phyloP scores from a whole-genome alignment of 352 stramenopile genomes.

The Phytophthora aleatoria region DNA sequence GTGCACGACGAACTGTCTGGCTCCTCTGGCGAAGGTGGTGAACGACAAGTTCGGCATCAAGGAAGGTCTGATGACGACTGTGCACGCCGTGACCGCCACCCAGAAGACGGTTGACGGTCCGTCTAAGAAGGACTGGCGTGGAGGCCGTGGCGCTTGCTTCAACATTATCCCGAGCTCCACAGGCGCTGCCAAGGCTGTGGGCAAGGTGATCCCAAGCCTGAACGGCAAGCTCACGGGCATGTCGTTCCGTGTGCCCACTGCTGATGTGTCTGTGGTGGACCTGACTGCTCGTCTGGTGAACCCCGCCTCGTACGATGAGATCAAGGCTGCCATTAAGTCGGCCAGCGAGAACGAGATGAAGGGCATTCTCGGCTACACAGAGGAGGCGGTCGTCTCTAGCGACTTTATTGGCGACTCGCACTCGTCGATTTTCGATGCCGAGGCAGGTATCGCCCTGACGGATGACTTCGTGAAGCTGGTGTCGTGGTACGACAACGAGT shows the following conservation, averaged over 20 bases:
- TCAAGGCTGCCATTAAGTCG: constrained; percentile 96
- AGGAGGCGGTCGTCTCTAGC: constrained; percentile 96
- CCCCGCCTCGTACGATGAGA: constrained; percentile 97
- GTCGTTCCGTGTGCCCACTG: constrained; percentile 91
- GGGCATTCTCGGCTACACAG: constrained; percentile 98
- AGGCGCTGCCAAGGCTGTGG: constrained; percentile 98
- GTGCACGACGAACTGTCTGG: constrained; percentile 99
- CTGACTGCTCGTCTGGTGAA: constrained; percentile 85
- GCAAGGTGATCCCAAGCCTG: constrained; percentile 96
- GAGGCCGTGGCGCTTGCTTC: constrained; percentile 95
- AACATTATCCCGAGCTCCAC: constrained; percentile 99
- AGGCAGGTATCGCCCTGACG: constrained; percentile 97
- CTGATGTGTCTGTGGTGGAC: constrained; percentile 91
- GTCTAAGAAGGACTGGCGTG: constrained; percentile 98
- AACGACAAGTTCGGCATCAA: constrained; percentile 99
- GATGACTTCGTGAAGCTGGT: constrained; percentile 99
- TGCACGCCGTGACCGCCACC: constrained; percentile 98
- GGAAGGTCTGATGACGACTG: constrained; percentile 98
- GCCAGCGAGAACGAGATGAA: constrained; percentile 95
- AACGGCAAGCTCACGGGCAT: constrained; percentile 94
- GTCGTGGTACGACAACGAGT: constrained; percentile 99
- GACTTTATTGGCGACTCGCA: constrained; percentile 97
- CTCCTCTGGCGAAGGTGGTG: constrained; percentile 98
- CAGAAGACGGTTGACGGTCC: constrained; percentile 98
- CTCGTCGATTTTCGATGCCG: constrained; percentile 98